These are phyloP conservation scores for Hirschfeldia incana DNA, from an alignment of 345 rosid genomes.

Conservation along the genomic window DNA sequence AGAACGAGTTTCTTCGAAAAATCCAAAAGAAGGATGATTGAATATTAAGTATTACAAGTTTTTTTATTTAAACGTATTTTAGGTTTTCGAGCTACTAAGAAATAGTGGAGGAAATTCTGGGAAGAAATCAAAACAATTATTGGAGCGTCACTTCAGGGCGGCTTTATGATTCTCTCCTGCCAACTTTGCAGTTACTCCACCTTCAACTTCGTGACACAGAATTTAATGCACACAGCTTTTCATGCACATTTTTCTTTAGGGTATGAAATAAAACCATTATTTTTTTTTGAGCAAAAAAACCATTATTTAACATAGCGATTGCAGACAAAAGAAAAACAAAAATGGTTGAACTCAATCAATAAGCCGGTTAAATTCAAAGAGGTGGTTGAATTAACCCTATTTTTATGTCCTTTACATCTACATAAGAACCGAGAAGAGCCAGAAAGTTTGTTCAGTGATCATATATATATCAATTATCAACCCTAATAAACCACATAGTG, in stretches of 20 bases:
- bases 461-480: background rate
- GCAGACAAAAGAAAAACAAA: background rate
- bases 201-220: slow-evolving; percentile 35
- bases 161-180: slow-evolving; percentile 38
- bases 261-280: background rate
- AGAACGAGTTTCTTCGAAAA: slow-evolving; percentile 31
- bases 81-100: background rate
- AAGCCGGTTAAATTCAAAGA: background rate
- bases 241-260: slow-evolving; percentile 11
- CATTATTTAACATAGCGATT: background rate
- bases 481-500: background rate
- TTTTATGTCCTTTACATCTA: background rate
- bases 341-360: background rate
- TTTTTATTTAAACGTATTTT: background rate
- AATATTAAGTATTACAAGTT: background rate
- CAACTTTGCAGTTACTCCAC: slow-evolving; percentile 37
- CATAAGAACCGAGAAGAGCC: background rate
- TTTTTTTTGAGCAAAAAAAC: background rate
- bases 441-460: background rate
- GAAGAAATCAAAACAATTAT: slow-evolving; percentile 37
- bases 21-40: slow-evolving; percentile 31
- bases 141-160: slow-evolving; percentile 43
- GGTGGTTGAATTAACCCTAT: background rate
- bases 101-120: slow-evolving; percentile 9
- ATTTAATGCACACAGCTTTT: slow-evolving; percentile 29